Evolutionary conservation across 495 filamentous ascomycete genomes (phyloP), one percentile per base, ranked within the genome.

Genomic region (Xylaria longipes): DNA sequence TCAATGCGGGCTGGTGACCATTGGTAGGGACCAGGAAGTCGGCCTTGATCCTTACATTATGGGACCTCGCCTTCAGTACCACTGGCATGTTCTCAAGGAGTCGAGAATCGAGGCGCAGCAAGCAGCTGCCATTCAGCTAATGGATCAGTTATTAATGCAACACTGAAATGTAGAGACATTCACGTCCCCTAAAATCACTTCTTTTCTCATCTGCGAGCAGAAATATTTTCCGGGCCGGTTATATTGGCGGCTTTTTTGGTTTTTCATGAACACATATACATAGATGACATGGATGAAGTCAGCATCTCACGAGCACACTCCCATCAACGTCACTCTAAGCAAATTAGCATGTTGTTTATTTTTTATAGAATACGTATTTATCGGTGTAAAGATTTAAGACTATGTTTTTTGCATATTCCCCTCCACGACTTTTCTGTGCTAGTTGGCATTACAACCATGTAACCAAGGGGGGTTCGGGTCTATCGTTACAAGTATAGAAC

Each of bases 41-140:
- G 75, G 77, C 11, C 68, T 75, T 31, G 66, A 79, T 45, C 73
- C 75, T 15, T 66, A 73, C 4, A 22, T 70, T 35, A 65, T 79
- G n/a, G 74, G 74, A 33, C 69, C 69, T 11, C 65, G 72, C 5
- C 58, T 78, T 58, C 37, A 60, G 67, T 46, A 72, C 3, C 74
- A 74, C 27, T 78, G 72, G 63, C 71, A 74, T 2, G 58, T 75
- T 17, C 48, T 78, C 15, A 63, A 72, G 29, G 58, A 71, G 12
- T 58, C 69, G 0, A 72, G 72, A 5, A 65, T 71, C 8, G 69
- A 77, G 17, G 68, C 66, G 4, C 58, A 60, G 7, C 57, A 66
- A 12, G 60, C 69, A 33, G 37, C 74, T 20, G 76, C 76, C 14
- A 50, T 50, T 20, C 65, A 37, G 17, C 39, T 78, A 9, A 78